Evolutionary conservation across 176 grass and related monocot species (phyloP).

Genomic region (Oryza punctata): DNA sequence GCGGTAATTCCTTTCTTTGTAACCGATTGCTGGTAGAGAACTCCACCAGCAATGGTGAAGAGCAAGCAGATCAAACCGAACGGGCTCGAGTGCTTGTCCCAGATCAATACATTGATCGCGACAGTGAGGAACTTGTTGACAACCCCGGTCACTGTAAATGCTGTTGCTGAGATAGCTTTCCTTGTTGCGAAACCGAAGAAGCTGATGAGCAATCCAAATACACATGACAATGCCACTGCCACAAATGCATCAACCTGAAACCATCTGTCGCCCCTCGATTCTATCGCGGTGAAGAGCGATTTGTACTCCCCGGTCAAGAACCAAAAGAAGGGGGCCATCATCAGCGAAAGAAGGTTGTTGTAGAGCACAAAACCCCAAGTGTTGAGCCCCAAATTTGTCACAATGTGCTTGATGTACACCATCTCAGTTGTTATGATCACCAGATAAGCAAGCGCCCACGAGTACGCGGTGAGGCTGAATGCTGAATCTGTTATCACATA

Average conservation of each 20-base stretch:
- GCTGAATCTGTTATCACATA: slow-evolving; percentile 84
- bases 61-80: slow-evolving; percentile 63
- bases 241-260: slow-evolving; percentile 61
- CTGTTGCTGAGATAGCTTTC: slow-evolving; percentile 80
- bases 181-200: slow-evolving; percentile 84
- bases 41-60: slow-evolving; percentile 66
- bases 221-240: slow-evolving; percentile 66
- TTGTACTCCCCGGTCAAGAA: slow-evolving; percentile 69
- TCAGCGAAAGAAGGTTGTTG: slow-evolving; percentile 71
- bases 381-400: slow-evolving; percentile 67
- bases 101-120: slow-evolving; percentile 81
- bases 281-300: slow-evolving; percentile 37
- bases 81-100: slow-evolving; percentile 67
- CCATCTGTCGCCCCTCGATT: slow-evolving; percentile 48
- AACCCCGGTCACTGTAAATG: slow-evolving; percentile 86
- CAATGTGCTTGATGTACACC: slow-evolving; percentile 95
- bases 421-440: slow-evolving; percentile 82
- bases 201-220: slow-evolving; percentile 78
- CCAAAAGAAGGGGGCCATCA: slow-evolving; percentile 75
- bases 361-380: slow-evolving; percentile 91
- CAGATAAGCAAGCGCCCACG: slow-evolving; percentile 80
- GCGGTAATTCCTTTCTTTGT: slow-evolving; percentile 43
- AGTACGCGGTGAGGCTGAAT: slow-evolving; percentile 78
- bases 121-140: slow-evolving; percentile 88
- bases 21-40: slow-evolving; percentile 85